Percentiles rank a stretch among this genome's conserved stretches.
Conservation (phyloP, 2,329 filamentous ascomycete genomes). For the Didymellaceae sp. region DNA sequence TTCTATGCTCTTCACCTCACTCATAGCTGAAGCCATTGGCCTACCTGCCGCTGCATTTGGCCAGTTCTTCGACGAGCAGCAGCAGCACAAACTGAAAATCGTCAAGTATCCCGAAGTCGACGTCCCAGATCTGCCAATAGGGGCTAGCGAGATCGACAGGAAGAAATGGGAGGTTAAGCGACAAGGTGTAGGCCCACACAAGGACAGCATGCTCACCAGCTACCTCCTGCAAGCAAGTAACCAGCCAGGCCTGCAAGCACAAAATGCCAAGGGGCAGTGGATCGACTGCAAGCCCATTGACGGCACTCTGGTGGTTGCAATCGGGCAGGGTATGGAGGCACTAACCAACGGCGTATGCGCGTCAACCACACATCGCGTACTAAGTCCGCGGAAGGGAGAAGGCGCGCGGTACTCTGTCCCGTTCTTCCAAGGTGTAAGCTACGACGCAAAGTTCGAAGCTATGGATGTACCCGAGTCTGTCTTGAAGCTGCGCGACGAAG, state of each 20-base stretch:
- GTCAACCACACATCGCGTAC: slow-evolving; percentile 80
- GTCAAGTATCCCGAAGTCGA: slow-evolving; percentile 79
- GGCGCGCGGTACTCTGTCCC: slow-evolving; percentile 81
- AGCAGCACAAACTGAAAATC: slow-evolving; percentile 89
- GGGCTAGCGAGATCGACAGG: slow-evolving; percentile 41
- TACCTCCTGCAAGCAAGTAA: slow-evolving; percentile 80
- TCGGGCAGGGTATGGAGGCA: slow-evolving; percentile 86
- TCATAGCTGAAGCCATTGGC: slow-evolving; percentile 84
- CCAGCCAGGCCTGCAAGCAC: slow-evolving; percentile 82
- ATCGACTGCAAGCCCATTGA: slow-evolving; percentile 79
- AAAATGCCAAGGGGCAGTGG: slow-evolving; percentile 79
- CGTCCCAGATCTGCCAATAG: slow-evolving; percentile 36
- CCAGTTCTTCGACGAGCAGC: slow-evolving; percentile 74
- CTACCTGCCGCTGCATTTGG: slow-evolving; percentile 73
- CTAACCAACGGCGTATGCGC: slow-evolving; percentile 83
- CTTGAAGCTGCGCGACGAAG: slow-evolving; percentile 64
- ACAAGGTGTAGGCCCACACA: slow-evolving; percentile 76
- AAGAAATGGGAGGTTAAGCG: slow-evolving; percentile 61
- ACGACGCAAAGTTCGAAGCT: slow-evolving; percentile 80
- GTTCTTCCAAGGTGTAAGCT: slow-evolving; percentile 86
- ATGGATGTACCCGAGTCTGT: slow-evolving; percentile 72
- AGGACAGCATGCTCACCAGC: slow-evolving; percentile 82
- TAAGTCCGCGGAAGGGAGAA: slow-evolving; percentile 72
- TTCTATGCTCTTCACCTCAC: slow-evolving; percentile 74
- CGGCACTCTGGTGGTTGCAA: slow-evolving; percentile 83